Evolutionary conservation across 208 protist species (phyloP), one percentile per base, ranked within the genome.

Genomic region (Wallacemonas sp.): DNA sequence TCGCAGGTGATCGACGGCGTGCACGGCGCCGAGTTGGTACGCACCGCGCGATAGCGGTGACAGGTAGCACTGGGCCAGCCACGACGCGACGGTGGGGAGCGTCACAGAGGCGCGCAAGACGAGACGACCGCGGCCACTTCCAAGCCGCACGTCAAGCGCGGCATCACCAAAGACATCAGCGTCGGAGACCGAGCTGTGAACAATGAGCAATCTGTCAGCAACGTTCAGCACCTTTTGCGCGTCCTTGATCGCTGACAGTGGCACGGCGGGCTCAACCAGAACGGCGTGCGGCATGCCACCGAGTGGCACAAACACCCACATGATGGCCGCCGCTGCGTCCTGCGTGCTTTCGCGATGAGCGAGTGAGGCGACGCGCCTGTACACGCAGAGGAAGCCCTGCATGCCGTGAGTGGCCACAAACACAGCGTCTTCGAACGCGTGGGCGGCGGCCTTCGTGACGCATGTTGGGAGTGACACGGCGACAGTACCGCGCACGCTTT

Each of bases 341-440:
- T 34, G 26, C 36, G 36, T 17, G 14, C n/a, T n/a, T n/a, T n/a
- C n/a, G n/a, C n/a, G n/a, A 49, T 0, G 17, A 6, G 44, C 19
- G 26, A 16, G 19, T 19, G 41, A 14, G 5, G 41, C 5, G 5
- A n/a, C 5, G 41, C 47, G 47, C 19, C 52, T 34, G 52, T 30
- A 58, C 52, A 58, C 30, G 32, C 52, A 58, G 29, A 58, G 52
- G 21, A 58, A 58, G 36, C 52, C 52, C 17, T 58, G 52, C 30
- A 39, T 58, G 30, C 52, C 52, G 9, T 34, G 9, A 27, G 29
- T 58, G 16, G 30, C 14, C 9, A 58, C 52, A 17, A 34, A 58
- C 26, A 41, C 52, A 0, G 52, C 52, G 52, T 58, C 52, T 27
- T 58, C 30, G n/a, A 58, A 38, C 26, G 12, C 32, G 30, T 5